Conservation (phyloP, 768 basidiomycete genomes). For the Pholiota molesta region DNA sequence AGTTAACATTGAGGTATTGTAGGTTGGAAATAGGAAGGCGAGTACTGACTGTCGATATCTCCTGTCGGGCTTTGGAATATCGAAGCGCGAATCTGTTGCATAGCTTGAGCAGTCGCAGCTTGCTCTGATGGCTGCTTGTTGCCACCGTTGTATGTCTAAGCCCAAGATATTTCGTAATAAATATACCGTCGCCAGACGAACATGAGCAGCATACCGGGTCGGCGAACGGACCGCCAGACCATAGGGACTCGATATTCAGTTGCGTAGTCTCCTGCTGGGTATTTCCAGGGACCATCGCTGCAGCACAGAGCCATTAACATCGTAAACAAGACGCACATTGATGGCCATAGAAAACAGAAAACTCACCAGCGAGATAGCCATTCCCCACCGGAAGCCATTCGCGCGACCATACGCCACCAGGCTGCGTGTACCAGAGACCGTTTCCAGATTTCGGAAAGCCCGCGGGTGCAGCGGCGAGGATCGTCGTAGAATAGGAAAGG, state of each 20-base stretch:
- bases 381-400: constrained; percentile 76
- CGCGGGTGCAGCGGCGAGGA: constrained; percentile 15
- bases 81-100: constrained; percentile 54
- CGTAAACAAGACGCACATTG: neutral
- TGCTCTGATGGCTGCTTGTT: constrained; percentile 56
- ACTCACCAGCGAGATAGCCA: constrained; percentile 65
- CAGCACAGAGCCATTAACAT: neutral
- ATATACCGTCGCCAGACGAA: neutral
- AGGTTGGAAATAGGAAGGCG: neutral
- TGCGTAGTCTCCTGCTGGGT: constrained; percentile 61
- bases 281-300: constrained; percentile 63
- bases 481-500: constrained; percentile 4
- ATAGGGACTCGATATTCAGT: constrained; percentile 76
- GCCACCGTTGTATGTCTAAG: constrained; percentile 70
- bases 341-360: neutral
- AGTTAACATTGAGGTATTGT: neutral
- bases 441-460: constrained; percentile 76
- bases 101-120: constrained; percentile 44
- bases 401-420: constrained; percentile 56
- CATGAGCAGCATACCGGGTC: constrained; percentile 48
- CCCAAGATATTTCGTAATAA: neutral
- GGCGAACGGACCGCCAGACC: constrained; percentile 75
- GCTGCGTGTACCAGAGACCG: constrained; percentile 68
- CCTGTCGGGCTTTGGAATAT: constrained; percentile 65
- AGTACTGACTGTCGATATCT: constrained; percentile 53